These are phyloP conservation scores for Isoetes engelmannii DNA, from an alignment of 83 land plant species.

Conservation along the genomic window DNA sequence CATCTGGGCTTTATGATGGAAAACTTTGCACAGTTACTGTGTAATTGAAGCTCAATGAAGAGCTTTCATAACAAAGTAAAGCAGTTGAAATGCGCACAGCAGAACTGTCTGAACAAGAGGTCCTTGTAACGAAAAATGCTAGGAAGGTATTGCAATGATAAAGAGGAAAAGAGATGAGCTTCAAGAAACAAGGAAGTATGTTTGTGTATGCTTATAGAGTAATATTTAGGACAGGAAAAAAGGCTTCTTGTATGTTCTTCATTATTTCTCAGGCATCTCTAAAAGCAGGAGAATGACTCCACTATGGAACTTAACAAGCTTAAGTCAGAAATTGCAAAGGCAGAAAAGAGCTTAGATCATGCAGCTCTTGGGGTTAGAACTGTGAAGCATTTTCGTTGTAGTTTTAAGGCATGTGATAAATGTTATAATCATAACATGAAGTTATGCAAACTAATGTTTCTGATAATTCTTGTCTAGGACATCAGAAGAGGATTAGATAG, in stretches of 20 bases:
- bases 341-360: slow-evolving; percentile 91
- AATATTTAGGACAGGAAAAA: too few relatives aligned
- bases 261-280: slow-evolving; percentile 80
- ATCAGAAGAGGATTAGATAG: slow-evolving; percentile 88
- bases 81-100: slow-evolving; percentile 44
- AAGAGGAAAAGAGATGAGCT: slow-evolving; percentile 65
- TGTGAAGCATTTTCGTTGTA: background rate
- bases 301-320: slow-evolving; percentile 70
- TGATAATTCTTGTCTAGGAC: too few relatives aligned
- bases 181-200: slow-evolving; percentile 82
- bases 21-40: too few relatives aligned
- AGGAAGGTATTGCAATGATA: slow-evolving; percentile 36
- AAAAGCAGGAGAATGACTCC: slow-evolving; percentile 71
- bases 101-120: slow-evolving; percentile 41
- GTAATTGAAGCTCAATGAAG: too few relatives aligned
- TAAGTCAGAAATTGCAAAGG: slow-evolving; percentile 68
- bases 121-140: slow-evolving; percentile 35
- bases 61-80: too few relatives aligned
- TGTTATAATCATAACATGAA: background rate
- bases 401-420: background rate
- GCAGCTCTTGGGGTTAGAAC: slow-evolving; percentile 93
- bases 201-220: too few relatives aligned
- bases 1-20: too few relatives aligned
- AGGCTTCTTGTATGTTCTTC: too few relatives aligned
- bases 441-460: too few relatives aligned